Evolutionary conservation across 2,329 filamentous ascomycete genomes (phyloP), one percentile per base, ranked within the genome.

Genomic region (Fusarium ambrosium): DNA sequence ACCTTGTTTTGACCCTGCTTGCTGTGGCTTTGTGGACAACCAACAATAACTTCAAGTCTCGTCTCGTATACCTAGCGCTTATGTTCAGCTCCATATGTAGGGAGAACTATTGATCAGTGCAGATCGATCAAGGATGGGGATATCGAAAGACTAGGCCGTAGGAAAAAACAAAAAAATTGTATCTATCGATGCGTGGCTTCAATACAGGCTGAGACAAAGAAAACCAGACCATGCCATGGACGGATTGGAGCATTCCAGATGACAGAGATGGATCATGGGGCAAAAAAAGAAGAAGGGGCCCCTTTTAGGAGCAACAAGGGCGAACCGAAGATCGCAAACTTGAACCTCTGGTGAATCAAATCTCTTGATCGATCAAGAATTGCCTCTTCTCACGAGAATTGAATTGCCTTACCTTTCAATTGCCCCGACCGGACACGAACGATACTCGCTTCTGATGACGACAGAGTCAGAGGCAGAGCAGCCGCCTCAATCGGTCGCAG

Each of bases 231-330:
- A 53, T 53, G 48, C 48, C 48, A 53, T 53, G 48, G 48, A 32
- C 48, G 48, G 48, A 29, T 53, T n/a, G 1, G 18, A 53, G 48
- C 48, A 53, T 53, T 53, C 48, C 48, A 32, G 48, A 53, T 53
- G 48, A 53, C 48, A 32, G 27, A 53, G 48, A 53, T 32, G 48
- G 41, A 43, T 20, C n/a, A 53, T 53, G 48, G 48, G 48, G 48
- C 48, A 53, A 53, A 53, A 53, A 53, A 53, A 32, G 32, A 53
- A 53, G 48, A 32, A 53, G 48, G 48, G 48, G 27, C 48, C 27
- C 48, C 48, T 53, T 53, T 53, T 53, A 53, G 48, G 48, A 53
- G 48, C 48, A 53, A n/a, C 24, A 53, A 53, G 48, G 48, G 48
- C 24, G 48, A 32, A 32, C 29, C 29, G 29, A 53, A n/a, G 16